Conservation (phyloP, 2,329 filamentous ascomycete genomes). For the Harringtonia lauricola region DNA sequence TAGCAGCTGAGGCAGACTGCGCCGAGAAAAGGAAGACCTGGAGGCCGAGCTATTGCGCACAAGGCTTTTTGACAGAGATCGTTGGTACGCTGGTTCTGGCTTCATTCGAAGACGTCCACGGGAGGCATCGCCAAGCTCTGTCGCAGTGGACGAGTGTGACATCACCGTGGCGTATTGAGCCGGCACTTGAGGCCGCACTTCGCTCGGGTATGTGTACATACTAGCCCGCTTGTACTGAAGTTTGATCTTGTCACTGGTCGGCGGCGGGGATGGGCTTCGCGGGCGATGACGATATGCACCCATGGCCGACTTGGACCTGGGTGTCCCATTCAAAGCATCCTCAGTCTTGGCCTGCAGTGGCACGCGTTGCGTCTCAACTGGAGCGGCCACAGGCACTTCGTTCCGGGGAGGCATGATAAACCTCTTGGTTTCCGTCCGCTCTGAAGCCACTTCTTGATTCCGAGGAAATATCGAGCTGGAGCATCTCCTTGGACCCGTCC, state of each 20-base stretch:
- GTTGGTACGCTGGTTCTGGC: constrained; percentile 6
- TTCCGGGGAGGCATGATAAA: background rate
- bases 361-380: too few species aligned
- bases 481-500: constrained; percentile 12
- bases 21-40: constrained; percentile 20
- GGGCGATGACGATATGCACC: background rate
- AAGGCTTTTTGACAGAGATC: constrained; percentile 8
- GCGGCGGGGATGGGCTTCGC: background rate
- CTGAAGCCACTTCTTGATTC: background rate
- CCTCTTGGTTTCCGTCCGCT: background rate
- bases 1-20: constrained; percentile 39
- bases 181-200: background rate
- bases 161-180: background rate
- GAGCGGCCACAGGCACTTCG: too few species aligned
- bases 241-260: background rate
- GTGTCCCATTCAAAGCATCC: too few species aligned
- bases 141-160: too few species aligned
- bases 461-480: constrained; percentile 2
- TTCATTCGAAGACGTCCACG: background rate
- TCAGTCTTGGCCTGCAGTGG: too few species aligned
- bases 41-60: constrained; percentile 11
- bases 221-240: constrained; percentile 14
- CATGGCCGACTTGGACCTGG: constrained; percentile 1
- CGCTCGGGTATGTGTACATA: constrained; percentile 13
- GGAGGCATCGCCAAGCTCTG: too few species aligned